These are phyloP conservation scores for Orobanche coerulescens DNA, from an alignment of 257 asterid genomes.

Conservation along the genomic window DNA sequence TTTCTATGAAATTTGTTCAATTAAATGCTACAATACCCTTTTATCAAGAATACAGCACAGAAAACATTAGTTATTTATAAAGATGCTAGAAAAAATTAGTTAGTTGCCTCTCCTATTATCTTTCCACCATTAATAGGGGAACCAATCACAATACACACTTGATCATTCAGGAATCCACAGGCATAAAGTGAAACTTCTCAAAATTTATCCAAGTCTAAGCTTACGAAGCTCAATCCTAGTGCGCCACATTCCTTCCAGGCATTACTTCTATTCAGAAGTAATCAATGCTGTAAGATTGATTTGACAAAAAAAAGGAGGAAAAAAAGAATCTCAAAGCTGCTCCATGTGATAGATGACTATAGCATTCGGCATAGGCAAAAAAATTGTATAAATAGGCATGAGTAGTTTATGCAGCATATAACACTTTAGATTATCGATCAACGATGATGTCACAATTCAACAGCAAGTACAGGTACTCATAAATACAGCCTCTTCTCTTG, in stretches of 20 bases:
- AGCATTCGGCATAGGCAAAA: too few species aligned
- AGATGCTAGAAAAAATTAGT: not conserved
- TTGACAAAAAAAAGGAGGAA: too few species aligned
- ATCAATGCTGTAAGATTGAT: too few species aligned
- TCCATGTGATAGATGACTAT: too few species aligned
- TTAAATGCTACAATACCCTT: not conserved
- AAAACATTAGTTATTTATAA: not conserved
- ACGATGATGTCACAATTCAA: not conserved
- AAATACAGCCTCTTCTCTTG: not conserved
- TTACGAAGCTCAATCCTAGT: not conserved
- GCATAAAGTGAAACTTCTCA: not conserved
- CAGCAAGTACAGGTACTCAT: not conserved
- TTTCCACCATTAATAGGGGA: not conserved
- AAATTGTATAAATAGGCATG: too few species aligned
- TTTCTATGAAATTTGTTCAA: not conserved
- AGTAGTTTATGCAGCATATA: too few species aligned
- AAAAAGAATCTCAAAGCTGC: too few species aligned
- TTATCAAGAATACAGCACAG: not conserved
- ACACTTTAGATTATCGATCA: too few species aligned
- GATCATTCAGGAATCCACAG: not conserved
- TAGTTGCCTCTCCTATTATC: not conserved
- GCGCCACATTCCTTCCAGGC: not conserved
- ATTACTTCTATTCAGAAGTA: not conserved
- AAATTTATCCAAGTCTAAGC: not conserved
- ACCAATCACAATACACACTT: not conserved